Percentiles rank a stretch among this genome's conserved stretches.
These are phyloP conservation scores for Aspergillus diversus DNA, from an alignment of 495 filamentous ascomycete genomes.

Conservation along the genomic window DNA sequence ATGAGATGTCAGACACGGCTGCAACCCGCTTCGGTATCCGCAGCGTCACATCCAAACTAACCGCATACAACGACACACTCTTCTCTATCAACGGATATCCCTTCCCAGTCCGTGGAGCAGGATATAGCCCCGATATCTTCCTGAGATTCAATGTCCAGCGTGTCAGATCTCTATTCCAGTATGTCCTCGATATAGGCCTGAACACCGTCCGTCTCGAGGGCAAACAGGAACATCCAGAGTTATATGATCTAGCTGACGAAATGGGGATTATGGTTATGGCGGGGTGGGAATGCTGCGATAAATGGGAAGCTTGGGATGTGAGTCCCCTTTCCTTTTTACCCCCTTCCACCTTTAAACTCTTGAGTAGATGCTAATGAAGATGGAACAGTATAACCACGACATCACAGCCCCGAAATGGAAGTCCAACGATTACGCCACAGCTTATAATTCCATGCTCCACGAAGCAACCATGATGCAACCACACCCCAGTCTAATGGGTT, in stretches of 20 bases:
- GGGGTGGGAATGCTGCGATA: conserved; percentile 72
- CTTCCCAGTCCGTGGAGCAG: conserved; percentile 63
- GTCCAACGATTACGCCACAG: conserved; percentile 56
- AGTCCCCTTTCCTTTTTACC: conserved; percentile 4
- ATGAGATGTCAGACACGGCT: conserved; percentile 44
- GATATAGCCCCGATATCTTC: conserved; percentile 65
- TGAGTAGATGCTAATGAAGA: not conserved
- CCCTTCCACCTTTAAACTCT: no score
- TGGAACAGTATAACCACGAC: conserved; percentile 56
- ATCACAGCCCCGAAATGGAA: conserved; percentile 51
- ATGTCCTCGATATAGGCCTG: conserved; percentile 61
- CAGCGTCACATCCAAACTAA: conserved; percentile 53
- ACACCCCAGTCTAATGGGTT: conserved; percentile 59
- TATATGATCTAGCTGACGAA: conserved; percentile 60
- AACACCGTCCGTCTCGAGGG: conserved; percentile 68
- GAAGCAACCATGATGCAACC: conserved; percentile 63
- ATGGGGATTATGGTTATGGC: conserved; percentile 65
- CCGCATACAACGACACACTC: conserved; percentile 54
- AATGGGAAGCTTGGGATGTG: conserved; percentile 66
- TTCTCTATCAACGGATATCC: conserved; percentile 59
- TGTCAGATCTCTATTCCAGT: conserved; percentile 48
- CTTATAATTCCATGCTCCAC: conserved; percentile 58
- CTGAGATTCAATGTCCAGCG: conserved; percentile 54
- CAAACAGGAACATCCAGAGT: conserved; percentile 64
- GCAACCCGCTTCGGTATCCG: conserved; percentile 58